Base-by-base conservation (phyloP, 2,329 filamentous ascomycete species). In the Dactylellina haptotyla region DNA sequence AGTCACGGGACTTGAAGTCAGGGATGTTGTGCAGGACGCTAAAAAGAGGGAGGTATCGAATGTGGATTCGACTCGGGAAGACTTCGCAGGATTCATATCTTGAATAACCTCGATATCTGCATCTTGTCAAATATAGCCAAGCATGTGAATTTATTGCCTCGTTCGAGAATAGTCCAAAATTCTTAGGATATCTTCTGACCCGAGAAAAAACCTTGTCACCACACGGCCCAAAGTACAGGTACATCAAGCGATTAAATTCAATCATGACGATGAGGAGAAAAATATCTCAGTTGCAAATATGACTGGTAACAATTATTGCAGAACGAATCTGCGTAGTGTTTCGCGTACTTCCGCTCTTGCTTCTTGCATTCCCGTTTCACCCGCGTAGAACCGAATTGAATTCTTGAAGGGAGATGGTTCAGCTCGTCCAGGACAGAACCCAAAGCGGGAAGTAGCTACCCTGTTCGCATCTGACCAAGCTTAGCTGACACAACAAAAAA, bases 321-420 rank as follows among this genome's bases (percentile, higher is more conserved):
- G 34, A 67, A 30, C 25, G 20, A 64, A 58, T 53, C 34, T 37
- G 61, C 48, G 57, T 37, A 18, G 25, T 61, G 61, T 46, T 58
- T 73, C 67, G 61, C 61, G 61, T 65, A 62, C 54, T 73, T 59
- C 69, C 69, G 69, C 61, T 73, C 56, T 30, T 73, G 69, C 69
- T 48, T 72, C 53, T 73, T 73, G 69, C 69, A 66, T 73, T 73
- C 61, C 69, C 69, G 69, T 73, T 59, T 73, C 61, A 73, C 69
- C 69, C 69, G 69, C 43, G 54, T 18, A 56, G 54, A 73, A 48
- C 69, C 69, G 69, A 66, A 20, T 65, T 50, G 10, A 30, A 32
- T 57, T 63, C 32, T 58, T 34, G 20, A 39, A n/a, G 4, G 23
- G 23, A 8, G 3, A n/a, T 46, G 1, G 59, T 25, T 73, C 69